Percentiles rank a stretch among this genome's conserved stretches.
Evolutionary conservation across 2,329 filamentous ascomycete genomes (phyloP).

Genomic region (Eutypella sp.): DNA sequence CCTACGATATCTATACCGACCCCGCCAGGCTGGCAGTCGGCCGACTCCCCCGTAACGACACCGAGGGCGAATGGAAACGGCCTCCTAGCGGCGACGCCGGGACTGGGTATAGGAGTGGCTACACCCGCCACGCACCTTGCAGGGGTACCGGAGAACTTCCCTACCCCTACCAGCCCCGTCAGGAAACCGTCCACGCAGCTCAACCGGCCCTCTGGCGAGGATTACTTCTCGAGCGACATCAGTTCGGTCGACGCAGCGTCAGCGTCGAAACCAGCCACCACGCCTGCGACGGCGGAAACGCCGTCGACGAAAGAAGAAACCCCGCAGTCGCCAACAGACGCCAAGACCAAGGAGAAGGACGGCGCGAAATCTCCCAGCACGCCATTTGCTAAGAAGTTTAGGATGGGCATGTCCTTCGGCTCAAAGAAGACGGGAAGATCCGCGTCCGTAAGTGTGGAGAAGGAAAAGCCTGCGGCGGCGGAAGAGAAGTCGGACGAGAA

Average conservation of each 20-base stretch:
- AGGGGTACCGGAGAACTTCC: conserved; percentile 43
- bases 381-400: conserved; percentile 37
- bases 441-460: conserved; percentile 61
- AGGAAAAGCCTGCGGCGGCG: conserved; percentile 68
- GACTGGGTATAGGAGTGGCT: conserved; percentile 71
- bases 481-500: conserved; percentile 72
- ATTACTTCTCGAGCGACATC: conserved; percentile 71
- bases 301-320: conserved; percentile 33
- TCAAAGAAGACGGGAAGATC: conserved; percentile 79
- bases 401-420: conserved; percentile 55
- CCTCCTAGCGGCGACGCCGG: conserved; percentile 65
- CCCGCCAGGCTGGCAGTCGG: conserved; percentile 33
- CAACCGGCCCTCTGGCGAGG: conserved; percentile 59
- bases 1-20: conserved; percentile 49
- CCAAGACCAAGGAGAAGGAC: conserved; percentile 47
- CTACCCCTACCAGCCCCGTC: conserved; percentile 38
- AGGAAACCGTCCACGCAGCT: conserved; percentile 53
- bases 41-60: conserved; percentile 47
- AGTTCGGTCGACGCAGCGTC: conserved; percentile 41
- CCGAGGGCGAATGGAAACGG: conserved; percentile 62
- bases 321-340: conserved; percentile 49
- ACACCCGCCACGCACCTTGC: conserved; percentile 55
- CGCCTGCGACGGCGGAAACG: conserved; percentile 41
- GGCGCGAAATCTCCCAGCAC: conserved; percentile 55
- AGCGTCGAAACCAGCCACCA: conserved; percentile 41